Evolutionary conservation across 352 stramenopile species (phyloP).

Genomic region (Pythium volutum): DNA sequence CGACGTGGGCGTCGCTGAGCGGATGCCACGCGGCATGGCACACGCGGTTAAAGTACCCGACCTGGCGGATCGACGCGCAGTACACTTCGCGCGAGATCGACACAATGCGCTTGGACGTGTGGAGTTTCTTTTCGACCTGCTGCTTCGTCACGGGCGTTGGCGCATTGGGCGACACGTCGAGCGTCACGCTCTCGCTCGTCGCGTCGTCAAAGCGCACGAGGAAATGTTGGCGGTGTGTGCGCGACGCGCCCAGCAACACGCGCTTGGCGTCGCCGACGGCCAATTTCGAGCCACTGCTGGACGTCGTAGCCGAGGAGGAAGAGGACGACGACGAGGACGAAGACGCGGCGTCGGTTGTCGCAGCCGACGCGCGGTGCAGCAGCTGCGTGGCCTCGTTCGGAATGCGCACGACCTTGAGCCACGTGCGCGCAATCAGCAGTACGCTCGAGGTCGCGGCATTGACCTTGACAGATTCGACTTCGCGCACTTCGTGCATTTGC

Average conservation of each 20-base stretch:
- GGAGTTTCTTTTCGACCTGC: slow-evolving; percentile 31
- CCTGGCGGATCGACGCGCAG: slow-evolving; percentile 39
- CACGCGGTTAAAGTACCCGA: slow-evolving; percentile 59
- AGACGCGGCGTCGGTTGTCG: neutral
- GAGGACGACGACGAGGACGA: too few species aligned
- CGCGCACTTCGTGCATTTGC: slow-evolving; percentile 34
- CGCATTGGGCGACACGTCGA: slow-evolving; percentile 27
- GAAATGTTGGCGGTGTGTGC: slow-evolving; percentile 32
- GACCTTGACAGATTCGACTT: slow-evolving; percentile 59
- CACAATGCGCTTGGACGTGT: slow-evolving; percentile 28
- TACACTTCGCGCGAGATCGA: slow-evolving; percentile 58
- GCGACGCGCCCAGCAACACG: slow-evolving; percentile 5
- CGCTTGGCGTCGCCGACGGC: slow-evolving; percentile 12
- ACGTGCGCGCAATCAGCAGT: slow-evolving; percentile 51
- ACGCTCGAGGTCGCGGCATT: slow-evolving; percentile 53
- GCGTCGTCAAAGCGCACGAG: slow-evolving; percentile 51
- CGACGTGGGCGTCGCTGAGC: slow-evolving; percentile 67
- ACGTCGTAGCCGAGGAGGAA: neutral
- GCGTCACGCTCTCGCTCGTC: slow-evolving; percentile 22
- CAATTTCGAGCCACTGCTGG: slow-evolving; percentile 6
- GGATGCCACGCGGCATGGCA: slow-evolving; percentile 65
- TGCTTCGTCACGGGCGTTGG: slow-evolving; percentile 14
- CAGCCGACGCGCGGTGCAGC: slow-evolving; percentile 3
- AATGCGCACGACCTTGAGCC: slow-evolving; percentile 61
- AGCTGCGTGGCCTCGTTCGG: slow-evolving; percentile 25